Conservation (phyloP, 2,329 filamentous ascomycete species). For the Verticillium nonalfalfae region DNA sequence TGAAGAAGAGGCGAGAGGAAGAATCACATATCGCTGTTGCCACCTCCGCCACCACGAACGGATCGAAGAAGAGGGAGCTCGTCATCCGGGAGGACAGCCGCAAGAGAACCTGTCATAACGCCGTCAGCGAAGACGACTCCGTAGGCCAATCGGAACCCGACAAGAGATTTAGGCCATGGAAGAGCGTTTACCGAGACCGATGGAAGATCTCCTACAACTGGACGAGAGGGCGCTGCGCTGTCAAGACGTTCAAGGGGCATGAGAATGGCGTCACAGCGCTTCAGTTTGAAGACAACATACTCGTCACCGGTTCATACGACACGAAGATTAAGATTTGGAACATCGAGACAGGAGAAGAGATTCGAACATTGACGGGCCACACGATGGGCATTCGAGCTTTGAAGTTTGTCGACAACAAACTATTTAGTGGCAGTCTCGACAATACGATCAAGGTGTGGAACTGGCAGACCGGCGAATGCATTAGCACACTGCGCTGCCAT, state of each 20-base stretch:
- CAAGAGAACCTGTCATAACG: conserved; percentile 25
- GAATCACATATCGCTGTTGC: conserved; percentile 10
- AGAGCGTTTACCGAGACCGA: conserved; percentile 91
- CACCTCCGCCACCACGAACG: conserved; percentile 13
- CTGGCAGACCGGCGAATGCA: conserved; percentile 83
- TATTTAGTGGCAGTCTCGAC: conserved; percentile 88
- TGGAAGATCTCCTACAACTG: conserved; percentile 97
- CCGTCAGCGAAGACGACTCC: conserved; percentile 8
- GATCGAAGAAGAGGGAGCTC: conserved; percentile 26
- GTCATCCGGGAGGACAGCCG: conserved; percentile 20
- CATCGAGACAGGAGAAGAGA: conserved; percentile 76
- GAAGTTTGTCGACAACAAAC: conserved; percentile 86
- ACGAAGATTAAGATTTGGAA: conserved; percentile 95
- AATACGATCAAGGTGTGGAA: conserved; percentile 92
- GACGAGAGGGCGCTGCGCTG: conserved; percentile 87
- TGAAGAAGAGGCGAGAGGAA: conserved; percentile 26
- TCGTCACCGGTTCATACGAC: conserved; percentile 94
- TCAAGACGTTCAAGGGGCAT: conserved; percentile 78
- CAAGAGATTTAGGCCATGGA: conserved; percentile 65
- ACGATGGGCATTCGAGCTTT: conserved; percentile 77
- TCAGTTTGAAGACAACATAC: conserved; percentile 74
- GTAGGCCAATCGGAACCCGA: conserved; percentile 28
- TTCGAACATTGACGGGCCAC: conserved; percentile 81
- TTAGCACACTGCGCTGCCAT: conserved; percentile 76
- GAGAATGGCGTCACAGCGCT: conserved; percentile 62